A percentile compares a stretch with the other conserved stretches of the same genome.
Evolutionary conservation across 306 rosid species (phyloP).

Genomic region (Trichosanthes cucumerina): DNA sequence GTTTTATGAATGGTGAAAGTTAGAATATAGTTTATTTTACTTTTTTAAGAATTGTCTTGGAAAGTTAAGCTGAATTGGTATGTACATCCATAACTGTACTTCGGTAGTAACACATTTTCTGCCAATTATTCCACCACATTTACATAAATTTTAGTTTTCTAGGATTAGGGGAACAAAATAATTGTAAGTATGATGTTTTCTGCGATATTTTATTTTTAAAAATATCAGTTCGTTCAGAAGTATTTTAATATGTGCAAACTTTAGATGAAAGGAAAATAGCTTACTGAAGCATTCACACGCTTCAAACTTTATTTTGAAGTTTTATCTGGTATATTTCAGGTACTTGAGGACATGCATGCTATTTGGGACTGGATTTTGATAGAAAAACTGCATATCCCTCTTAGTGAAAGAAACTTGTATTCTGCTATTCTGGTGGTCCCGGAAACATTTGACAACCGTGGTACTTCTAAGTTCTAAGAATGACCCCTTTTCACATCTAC

Average conservation of each 20-base stretch:
- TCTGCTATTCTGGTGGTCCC: constrained; percentile 79
- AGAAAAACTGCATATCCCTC: constrained; percentile 70
- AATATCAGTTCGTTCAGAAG: background rate
- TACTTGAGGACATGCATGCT: constrained; percentile 65
- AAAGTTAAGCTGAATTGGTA: background rate
- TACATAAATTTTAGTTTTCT: background rate
- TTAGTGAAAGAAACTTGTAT: constrained; percentile 61
- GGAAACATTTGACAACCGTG: constrained; percentile 86
- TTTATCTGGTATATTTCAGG: constrained; percentile 28
- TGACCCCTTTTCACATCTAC: background rate
- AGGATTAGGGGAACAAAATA: background rate
- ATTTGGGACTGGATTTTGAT: constrained; percentile 93
- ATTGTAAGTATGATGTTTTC: background rate
- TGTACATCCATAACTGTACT: background rate
- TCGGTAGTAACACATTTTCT: background rate
- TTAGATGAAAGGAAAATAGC: background rate
- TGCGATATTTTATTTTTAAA: background rate
- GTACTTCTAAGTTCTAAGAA: constrained; percentile 24
- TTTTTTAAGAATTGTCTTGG: background rate
- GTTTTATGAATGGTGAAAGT: background rate
- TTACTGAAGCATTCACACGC: background rate
- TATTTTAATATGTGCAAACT: background rate
- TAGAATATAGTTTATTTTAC: background rate
- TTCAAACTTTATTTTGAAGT: constrained; percentile 16
- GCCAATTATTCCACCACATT: background rate